These are phyloP conservation scores for Puccinellia tenuiflora DNA, from an alignment of 176 grass and related monocot species.

Conservation along the genomic window DNA sequence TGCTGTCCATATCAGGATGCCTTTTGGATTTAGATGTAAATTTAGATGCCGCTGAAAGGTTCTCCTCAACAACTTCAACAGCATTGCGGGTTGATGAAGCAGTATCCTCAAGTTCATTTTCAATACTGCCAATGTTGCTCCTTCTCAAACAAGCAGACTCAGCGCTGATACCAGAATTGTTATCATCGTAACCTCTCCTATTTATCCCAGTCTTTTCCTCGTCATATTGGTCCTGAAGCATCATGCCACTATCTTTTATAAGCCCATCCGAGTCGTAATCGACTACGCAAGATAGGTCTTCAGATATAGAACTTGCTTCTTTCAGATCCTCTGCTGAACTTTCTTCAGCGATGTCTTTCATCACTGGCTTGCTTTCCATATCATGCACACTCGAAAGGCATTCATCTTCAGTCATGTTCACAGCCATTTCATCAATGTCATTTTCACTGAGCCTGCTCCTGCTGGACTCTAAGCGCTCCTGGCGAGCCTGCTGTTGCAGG, in stretches of 20 bases:
- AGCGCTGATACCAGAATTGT: constrained; percentile 42
- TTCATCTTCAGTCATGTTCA: constrained; percentile 80
- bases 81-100: constrained; percentile 24
- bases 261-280: constrained; percentile 40
- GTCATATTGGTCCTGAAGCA: constrained; percentile 42
- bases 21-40: constrained; percentile 74
- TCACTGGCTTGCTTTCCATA: constrained; percentile 37
- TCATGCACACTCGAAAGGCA: constrained; percentile 30
- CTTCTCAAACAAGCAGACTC: constrained; percentile 33
- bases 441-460: constrained; percentile 60
- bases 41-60: constrained; percentile 38
- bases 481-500: constrained; percentile 73
- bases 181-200: constrained; percentile 26
- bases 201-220: constrained; percentile 27
- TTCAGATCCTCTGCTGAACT: constrained; percentile 35
- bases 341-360: constrained; percentile 35
- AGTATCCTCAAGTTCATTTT: constrained; percentile 58
- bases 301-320: constrained; percentile 41
- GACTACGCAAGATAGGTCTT: constrained; percentile 43
- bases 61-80: constrained; percentile 28
- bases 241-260: constrained; percentile 49
- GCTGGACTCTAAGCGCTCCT: constrained; percentile 74
- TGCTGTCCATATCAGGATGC: constrained; percentile 88
- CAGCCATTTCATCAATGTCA: constrained; percentile 69
- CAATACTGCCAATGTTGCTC: constrained; percentile 15